Conservation (phyloP, 345 rosid species). For the Eutrema heterophyllum region DNA sequence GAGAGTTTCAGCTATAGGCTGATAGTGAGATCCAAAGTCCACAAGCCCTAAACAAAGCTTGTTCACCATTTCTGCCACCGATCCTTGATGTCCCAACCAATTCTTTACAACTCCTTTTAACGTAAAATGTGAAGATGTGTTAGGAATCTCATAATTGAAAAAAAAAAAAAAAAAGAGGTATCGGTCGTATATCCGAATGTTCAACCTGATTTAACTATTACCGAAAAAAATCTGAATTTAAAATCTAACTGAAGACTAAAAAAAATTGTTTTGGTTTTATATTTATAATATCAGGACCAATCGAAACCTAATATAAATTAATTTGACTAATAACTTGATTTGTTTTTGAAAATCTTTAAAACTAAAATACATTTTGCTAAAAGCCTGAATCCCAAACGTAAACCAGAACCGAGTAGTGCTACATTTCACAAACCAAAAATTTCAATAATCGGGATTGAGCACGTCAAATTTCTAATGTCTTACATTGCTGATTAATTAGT, state of each 20-base stretch:
- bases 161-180: too few species aligned
- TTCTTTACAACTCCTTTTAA: slow-evolving; percentile 1
- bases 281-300: neutral
- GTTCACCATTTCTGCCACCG: slow-evolving; percentile 29
- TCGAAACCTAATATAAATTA: neutral
- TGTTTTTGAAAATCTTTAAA: neutral
- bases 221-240: neutral
- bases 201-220: neutral
- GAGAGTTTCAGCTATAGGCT: neutral
- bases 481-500: neutral
- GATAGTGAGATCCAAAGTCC: neutral
- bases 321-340: neutral
- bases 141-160: neutral
- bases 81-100: slow-evolving; percentile 11
- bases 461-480: neutral
- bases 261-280: neutral
- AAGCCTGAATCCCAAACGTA: neutral
- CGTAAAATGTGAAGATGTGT: neutral
- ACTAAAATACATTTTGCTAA: neutral
- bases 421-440: neutral
- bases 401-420: neutral
- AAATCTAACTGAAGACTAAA: neutral
- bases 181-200: neutral
- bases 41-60: slow-evolving; percentile 17
- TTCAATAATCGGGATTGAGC: neutral